Evolutionary conservation across 129 eudicot species (phyloP).

Genomic region (Pittosporum tobira): DNA sequence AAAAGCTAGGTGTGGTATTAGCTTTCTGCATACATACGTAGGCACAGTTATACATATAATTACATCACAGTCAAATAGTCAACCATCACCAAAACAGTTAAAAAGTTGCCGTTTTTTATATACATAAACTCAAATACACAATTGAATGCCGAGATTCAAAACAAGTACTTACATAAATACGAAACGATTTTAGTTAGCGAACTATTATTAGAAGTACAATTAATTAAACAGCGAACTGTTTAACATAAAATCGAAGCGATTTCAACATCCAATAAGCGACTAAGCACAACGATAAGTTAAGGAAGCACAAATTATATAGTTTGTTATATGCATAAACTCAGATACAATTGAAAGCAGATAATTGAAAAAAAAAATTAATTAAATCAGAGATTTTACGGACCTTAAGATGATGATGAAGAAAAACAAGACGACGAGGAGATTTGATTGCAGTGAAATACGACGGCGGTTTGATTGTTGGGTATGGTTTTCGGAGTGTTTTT

Average conservation of each 20-base stretch:
- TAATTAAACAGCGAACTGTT: not conserved
- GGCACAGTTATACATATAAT: no score
- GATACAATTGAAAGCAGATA: not conserved
- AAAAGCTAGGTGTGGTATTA: no score
- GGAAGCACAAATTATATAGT: not conserved
- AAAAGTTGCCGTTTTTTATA: no score
- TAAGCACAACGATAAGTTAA: not conserved
- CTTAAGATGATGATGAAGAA: not conserved
- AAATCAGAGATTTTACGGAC: not conserved
- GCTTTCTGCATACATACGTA: no score
- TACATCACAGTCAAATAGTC: not conserved
- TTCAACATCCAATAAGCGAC: not conserved
- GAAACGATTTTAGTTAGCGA: no score
- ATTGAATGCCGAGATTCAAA: no score
- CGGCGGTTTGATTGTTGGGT: not conserved
- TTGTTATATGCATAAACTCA: not conserved
- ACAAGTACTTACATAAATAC: no score
- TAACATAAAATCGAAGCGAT: not conserved
- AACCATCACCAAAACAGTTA: not conserved
- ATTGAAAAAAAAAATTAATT: not conserved
- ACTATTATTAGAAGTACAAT: no score
- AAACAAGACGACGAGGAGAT: not conserved
- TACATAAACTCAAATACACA: no score
- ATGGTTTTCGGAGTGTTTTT: no score
- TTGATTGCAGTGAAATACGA: slow-evolving; percentile 4